A percentile compares a stretch with the other conserved stretches of the same genome.
These are phyloP conservation scores for Microdochium paspali DNA, from an alignment of 2,329 filamentous ascomycete genomes.

Conservation along the genomic window DNA sequence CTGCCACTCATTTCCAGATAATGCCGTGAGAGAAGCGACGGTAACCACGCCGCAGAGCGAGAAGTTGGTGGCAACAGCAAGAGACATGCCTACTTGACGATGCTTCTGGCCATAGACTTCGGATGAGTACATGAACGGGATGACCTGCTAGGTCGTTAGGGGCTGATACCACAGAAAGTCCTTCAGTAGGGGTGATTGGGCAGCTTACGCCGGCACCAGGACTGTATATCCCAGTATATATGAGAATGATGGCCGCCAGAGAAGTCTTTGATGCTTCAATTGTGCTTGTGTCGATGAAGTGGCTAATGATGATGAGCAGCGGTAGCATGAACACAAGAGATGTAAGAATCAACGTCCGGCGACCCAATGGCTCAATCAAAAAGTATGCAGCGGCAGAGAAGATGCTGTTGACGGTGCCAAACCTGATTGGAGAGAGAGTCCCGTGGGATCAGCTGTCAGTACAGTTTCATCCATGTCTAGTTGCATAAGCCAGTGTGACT, in stretches of 20 bases:
- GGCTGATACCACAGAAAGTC: neutral
- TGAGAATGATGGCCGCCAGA: neutral
- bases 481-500: neutral
- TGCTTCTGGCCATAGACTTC: neutral
- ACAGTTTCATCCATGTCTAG: neutral
- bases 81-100: neutral
- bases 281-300: neutral
- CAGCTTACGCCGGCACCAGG: neutral
- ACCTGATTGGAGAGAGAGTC: neutral
- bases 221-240: neutral
- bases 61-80: neutral
- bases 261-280: neutral
- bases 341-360: neutral
- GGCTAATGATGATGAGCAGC: neutral
- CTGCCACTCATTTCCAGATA: neutral
- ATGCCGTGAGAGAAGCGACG: neutral
- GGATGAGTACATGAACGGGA: neutral
- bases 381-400: neutral
- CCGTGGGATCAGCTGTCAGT: too few relatives aligned
- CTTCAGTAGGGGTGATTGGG: neutral
- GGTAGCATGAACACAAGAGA: neutral
- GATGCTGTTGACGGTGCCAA: neutral
- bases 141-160: neutral
- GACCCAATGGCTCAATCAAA: neutral
- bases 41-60: neutral